These are phyloP conservation scores for Penicillium soppii DNA, from an alignment of 495 filamentous ascomycete genomes.

Conservation along the genomic window DNA sequence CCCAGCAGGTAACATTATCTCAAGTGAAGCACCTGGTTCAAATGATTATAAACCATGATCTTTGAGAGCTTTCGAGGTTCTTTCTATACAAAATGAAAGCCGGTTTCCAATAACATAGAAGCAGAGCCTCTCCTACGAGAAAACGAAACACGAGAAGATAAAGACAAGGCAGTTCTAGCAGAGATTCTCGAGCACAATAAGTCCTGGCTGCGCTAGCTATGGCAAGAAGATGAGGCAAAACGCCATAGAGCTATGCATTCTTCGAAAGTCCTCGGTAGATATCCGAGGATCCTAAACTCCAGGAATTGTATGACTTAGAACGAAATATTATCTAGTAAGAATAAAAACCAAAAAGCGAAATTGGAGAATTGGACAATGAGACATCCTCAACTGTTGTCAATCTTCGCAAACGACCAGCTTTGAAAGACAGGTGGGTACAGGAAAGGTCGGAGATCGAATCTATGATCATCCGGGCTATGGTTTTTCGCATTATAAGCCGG, in stretches of 20 bases:
- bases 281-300: neutral
- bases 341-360: no score
- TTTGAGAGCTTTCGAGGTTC: neutral
- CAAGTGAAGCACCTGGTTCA: no score
- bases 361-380: no score
- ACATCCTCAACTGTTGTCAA: no score
- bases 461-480: no score
- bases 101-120: neutral
- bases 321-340: no score
- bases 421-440: no score
- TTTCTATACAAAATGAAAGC: neutral
- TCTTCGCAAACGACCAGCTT: no score
- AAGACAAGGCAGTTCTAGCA: neutral
- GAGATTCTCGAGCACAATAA: neutral
- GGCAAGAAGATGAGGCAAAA: constrained; percentile 1
- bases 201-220: neutral
- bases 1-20: no score
- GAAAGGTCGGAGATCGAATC: no score
- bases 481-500: no score
- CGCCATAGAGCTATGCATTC: constrained; percentile 1
- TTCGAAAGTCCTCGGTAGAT: constrained; percentile 1
- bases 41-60: no score
- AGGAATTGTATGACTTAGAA: constrained; percentile 1
- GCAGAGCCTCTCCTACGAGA: neutral
- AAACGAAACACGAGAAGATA: neutral